Conservation (phyloP, 2,329 filamentous ascomycete species). For the Dactylellina haptotyla region DNA sequence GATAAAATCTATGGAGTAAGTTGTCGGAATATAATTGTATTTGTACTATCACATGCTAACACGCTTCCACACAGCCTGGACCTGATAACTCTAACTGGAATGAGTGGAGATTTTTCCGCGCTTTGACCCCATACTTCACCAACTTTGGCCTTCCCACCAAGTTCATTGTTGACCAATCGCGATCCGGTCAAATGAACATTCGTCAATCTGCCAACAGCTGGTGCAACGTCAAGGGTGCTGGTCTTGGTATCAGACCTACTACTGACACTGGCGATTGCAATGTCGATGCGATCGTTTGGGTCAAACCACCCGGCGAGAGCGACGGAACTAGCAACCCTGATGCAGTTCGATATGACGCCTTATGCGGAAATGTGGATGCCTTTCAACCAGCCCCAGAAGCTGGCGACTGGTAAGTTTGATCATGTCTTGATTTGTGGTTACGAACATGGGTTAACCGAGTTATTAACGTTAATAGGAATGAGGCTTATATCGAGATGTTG, state of each 20-base stretch:
- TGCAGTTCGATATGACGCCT: constrained; percentile 67
- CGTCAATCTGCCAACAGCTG: constrained; percentile 71
- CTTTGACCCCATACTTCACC: constrained; percentile 65
- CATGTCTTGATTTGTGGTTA: neutral
- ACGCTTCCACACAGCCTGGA: constrained; percentile 63
- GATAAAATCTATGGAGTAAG: constrained; percentile 55
- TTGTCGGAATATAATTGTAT: neutral
- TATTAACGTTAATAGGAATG: constrained; percentile 54
- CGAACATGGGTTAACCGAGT: neutral
- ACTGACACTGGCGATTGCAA: constrained; percentile 70
- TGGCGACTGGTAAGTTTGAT: constrained; percentile 70
- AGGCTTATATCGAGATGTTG: constrained; percentile 70
- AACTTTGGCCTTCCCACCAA: constrained; percentile 66
- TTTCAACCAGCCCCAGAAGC: constrained; percentile 75
- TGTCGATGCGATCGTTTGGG: constrained; percentile 75
- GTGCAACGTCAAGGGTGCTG: constrained; percentile 73
- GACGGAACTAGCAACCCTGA: constrained; percentile 65
- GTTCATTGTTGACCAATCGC: constrained; percentile 66
- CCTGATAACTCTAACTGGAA: constrained; percentile 67
- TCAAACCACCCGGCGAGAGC: constrained; percentile 73
- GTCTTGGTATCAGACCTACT: constrained; percentile 73
- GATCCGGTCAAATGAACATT: constrained; percentile 59
- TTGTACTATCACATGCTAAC: constrained; percentile 51
- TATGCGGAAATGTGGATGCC: constrained; percentile 67
- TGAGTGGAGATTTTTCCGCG: constrained; percentile 67